Percentiles rank a stretch among this genome's conserved stretches.
Conservation (phyloP, 179 eudicot species). For the Spergularia azorica region DNA sequence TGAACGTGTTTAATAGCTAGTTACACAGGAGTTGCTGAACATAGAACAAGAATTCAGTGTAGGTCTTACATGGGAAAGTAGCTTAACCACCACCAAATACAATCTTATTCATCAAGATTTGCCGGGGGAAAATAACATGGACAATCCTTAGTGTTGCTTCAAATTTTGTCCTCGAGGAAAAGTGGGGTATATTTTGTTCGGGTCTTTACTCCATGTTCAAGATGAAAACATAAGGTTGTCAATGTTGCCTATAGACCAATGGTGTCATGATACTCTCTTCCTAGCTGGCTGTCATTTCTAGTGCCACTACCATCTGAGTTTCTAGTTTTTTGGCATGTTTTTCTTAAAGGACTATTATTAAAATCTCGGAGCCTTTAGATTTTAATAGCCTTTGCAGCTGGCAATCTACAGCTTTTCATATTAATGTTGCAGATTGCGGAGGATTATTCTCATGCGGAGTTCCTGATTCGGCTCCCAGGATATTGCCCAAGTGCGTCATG, state of each 20-base stretch:
- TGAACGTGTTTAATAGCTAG: neutral
- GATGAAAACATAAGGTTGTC: neutral
- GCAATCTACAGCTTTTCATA: slow-evolving; percentile 1
- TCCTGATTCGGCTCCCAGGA: slow-evolving; percentile 97
- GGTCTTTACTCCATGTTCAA: neutral
- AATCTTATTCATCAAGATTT: neutral
- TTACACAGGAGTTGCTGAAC: neutral
- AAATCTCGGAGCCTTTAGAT: neutral
- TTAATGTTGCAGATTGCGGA: slow-evolving; percentile 75
- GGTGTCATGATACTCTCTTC: neutral
- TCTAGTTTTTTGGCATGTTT: neutral
- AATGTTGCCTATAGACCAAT: neutral
- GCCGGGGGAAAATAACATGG: neutral
- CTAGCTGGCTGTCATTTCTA: neutral
- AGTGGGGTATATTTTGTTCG: neutral
- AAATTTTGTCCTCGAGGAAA: neutral
- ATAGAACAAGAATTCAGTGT: neutral
- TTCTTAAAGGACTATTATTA: neutral
- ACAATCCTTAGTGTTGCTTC: neutral
- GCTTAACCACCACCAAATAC: neutral
- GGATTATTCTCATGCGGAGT: slow-evolving; percentile 96
- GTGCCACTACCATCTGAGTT: slow-evolving; percentile 6
- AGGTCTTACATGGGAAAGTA: neutral
- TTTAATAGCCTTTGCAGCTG: neutral
- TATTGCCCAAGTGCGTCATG: slow-evolving; percentile 89